Percentiles rank a stretch among this genome's conserved stretches.
Evolutionary conservation across 2,329 filamentous ascomycete genomes (phyloP).

Genomic region (Scytalidium lignicola): DNA sequence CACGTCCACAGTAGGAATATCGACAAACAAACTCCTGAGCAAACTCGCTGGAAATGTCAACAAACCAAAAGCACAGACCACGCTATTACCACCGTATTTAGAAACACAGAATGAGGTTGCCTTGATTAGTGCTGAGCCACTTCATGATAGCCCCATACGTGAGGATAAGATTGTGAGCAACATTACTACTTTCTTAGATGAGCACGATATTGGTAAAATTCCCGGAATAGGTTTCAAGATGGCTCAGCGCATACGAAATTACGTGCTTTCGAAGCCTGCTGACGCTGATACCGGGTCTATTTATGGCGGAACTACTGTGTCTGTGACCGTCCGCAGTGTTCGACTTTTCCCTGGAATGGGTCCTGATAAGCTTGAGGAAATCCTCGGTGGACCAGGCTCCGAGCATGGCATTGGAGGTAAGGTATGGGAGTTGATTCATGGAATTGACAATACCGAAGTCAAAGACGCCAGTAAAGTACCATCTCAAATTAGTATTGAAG

Average conservation of each 20-base stretch:
- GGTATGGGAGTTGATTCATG: conserved; percentile 76
- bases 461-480: conserved; percentile 67
- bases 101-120: conserved; percentile 20
- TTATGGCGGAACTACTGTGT: conserved; percentile 45
- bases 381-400: conserved; percentile 66
- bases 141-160: conserved; percentile 7
- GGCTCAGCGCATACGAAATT: conserved; percentile 60
- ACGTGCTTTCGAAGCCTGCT: conserved; percentile 43
- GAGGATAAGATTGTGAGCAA: conserved; percentile 34
- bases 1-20: conserved; percentile 81
- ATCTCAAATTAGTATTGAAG: conserved; percentile 89
- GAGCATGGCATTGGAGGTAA: conserved; percentile 66
- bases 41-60: conserved; percentile 81
- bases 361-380: conserved; percentile 57
- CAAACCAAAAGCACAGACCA: conserved; percentile 86
- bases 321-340: conserved; percentile 61
- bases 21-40: conserved; percentile 79
- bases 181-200: conserved; percentile 66
- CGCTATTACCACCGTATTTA: conserved; percentile 62
- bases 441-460: conserved; percentile 71
- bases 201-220: conserved; percentile 70
- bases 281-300: conserved; percentile 38
- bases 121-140: conserved; percentile 1
- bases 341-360: conserved; percentile 59
- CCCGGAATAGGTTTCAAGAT: conserved; percentile 82